A percentile compares a stretch with the other conserved stretches of the same genome.
These are phyloP conservation scores for Austropuccinia psidii DNA, from an alignment of 1,284 basidiomycete genomes.

Conservation along the genomic window DNA sequence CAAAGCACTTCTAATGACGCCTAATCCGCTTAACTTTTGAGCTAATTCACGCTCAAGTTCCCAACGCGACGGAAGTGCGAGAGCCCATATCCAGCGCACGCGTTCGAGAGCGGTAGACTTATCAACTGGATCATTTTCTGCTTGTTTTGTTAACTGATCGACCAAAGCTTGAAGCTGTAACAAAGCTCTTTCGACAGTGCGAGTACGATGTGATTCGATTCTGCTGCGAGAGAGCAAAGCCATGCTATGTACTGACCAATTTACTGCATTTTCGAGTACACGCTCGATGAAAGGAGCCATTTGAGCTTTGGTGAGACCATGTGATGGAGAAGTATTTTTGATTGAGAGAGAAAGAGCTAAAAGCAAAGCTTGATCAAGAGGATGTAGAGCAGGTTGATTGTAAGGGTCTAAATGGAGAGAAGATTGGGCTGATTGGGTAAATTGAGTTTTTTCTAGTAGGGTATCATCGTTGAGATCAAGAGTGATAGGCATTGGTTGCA, in stretches of 20 bases:
- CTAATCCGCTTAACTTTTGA: slow-evolving; percentile 66
- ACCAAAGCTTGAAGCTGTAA: slow-evolving; percentile 85
- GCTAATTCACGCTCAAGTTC: slow-evolving; percentile 83
- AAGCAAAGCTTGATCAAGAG: slow-evolving; percentile 82
- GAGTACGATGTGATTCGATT: slow-evolving; percentile 72
- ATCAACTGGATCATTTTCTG: slow-evolving; percentile 19
- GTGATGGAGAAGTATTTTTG: slow-evolving; percentile 67
- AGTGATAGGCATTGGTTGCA: slow-evolving; percentile 59
- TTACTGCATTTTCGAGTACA: slow-evolving; percentile 70
- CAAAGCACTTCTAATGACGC: slow-evolving; percentile 74
- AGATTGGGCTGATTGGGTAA: slow-evolving; percentile 53
- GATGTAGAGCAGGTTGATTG: slow-evolving; percentile 57
- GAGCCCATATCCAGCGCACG: slow-evolving; percentile 66
- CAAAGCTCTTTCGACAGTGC: slow-evolving; percentile 79
- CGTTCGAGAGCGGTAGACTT: slow-evolving; percentile 54
- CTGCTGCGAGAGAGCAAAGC: slow-evolving; percentile 80
- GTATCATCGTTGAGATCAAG: slow-evolving; percentile 78
- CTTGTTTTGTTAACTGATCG: slow-evolving; percentile 68
- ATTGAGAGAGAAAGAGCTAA: slow-evolving; percentile 81
- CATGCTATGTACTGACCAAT: slow-evolving; percentile 93
- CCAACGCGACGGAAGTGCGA: slow-evolving; percentile 79
- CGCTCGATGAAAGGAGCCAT: slow-evolving; percentile 81
- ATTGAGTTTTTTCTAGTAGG: slow-evolving; percentile 85
- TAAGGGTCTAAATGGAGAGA: slow-evolving; percentile 3
- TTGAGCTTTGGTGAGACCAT: slow-evolving; percentile 79